Evolutionary conservation across 805 yeast species (phyloP).

Genomic region (Citeromyces matritensis): DNA sequence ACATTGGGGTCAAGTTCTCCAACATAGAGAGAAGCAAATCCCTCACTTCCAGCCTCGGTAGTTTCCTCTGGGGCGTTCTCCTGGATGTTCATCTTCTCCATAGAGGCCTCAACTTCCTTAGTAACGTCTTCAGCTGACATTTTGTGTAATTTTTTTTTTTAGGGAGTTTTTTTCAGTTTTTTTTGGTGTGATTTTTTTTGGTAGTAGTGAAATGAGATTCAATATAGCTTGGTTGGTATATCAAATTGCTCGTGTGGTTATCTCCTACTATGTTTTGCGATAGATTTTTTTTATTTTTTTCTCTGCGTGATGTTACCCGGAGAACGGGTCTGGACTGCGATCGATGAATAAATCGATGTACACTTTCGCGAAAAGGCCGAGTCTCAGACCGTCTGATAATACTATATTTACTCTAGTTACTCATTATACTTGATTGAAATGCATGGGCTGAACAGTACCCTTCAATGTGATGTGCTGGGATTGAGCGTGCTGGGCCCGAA

Average conservation of each 20-base stretch:
- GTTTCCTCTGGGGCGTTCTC: conserved; percentile 15
- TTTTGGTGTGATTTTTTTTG: too few species aligned
- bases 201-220: too few species aligned
- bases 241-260: too few species aligned
- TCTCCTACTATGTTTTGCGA: too few species aligned
- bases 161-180: conserved; percentile 6
- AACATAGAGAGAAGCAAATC: conserved; percentile 82
- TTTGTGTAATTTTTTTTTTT: conserved; percentile 3
- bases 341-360: background rate
- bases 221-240: too few species aligned
- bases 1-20: conserved; percentile 92
- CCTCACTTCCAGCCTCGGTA: conserved; percentile 29
- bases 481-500: too few species aligned
- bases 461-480: too few species aligned
- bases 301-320: background rate
- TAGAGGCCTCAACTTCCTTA: conserved; percentile 11
- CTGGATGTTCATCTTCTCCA: conserved; percentile 10
- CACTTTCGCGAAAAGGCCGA: background rate
- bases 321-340: background rate
- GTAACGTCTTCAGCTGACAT: conserved; percentile 18
- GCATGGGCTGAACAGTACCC: too few species aligned
- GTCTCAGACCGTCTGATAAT: too few species aligned
- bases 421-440: too few species aligned
- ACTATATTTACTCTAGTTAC: too few species aligned
- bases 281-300: too few species aligned